phyloP scores from a whole-genome alignment of 2,329 filamentous ascomycete genomes.

The Graphium sp. region DNA sequence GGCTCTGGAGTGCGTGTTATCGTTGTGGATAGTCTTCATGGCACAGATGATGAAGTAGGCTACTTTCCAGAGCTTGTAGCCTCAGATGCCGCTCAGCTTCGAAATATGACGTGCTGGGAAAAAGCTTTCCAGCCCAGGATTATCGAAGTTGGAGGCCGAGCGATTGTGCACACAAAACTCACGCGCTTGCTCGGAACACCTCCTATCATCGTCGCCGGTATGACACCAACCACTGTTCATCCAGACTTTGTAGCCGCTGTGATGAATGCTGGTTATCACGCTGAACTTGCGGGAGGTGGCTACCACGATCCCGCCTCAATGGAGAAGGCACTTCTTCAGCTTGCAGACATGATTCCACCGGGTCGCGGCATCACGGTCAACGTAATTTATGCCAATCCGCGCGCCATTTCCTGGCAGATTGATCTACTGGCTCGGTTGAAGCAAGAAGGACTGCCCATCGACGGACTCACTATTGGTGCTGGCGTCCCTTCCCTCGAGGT shows the following conservation, averaged over 20 bases:
- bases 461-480: constrained; percentile 82
- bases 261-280: constrained; percentile 91
- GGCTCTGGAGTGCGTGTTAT: constrained; percentile 95
- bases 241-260: constrained; percentile 87
- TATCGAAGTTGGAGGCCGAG: constrained; percentile 75
- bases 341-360: constrained; percentile 67
- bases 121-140: constrained; percentile 91
- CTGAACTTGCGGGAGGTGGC: constrained; percentile 77
- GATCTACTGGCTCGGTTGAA: constrained; percentile 66
- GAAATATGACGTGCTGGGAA: constrained; percentile 94
- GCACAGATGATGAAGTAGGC: constrained; percentile 76
- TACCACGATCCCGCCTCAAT: constrained; percentile 74
- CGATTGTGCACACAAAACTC: constrained; percentile 94
- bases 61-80: constrained; percentile 98
- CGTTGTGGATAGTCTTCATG: constrained; percentile 81
- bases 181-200: constrained; percentile 71
- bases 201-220: constrained; percentile 80
- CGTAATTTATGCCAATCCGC: constrained; percentile 79
- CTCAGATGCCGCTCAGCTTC: constrained; percentile 89
- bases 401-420: constrained; percentile 86
- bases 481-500: constrained; percentile 90
- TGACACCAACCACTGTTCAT: constrained; percentile 79
- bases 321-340: constrained; percentile 69
- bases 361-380: constrained; percentile 82
- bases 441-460: constrained; percentile 74